Conservation (phyloP, 2,329 filamentous ascomycete genomes). For the Stylonectria norvegica region DNA sequence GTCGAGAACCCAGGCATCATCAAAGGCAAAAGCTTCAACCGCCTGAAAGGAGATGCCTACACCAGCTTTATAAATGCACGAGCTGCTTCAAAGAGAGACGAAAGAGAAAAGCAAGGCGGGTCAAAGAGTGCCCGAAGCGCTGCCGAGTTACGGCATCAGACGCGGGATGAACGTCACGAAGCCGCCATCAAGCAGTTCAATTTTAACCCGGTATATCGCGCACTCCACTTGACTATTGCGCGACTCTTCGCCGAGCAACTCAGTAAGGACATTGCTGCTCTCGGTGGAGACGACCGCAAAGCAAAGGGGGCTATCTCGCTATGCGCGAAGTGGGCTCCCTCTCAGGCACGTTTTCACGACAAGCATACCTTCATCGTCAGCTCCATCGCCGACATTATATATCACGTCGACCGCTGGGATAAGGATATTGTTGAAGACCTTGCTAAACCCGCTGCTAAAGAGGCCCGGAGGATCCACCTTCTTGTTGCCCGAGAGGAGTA, state of each 20-base stretch:
- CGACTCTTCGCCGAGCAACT: slow-evolving; percentile 57
- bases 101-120: slow-evolving; percentile 1
- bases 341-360: slow-evolving; percentile 53
- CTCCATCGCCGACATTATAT: slow-evolving; percentile 54
- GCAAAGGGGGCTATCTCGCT: slow-evolving; percentile 48
- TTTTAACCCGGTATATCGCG: slow-evolving; percentile 45
- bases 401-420: slow-evolving; percentile 33
- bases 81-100: not conserved
- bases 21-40: slow-evolving; percentile 17
- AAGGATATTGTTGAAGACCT: no score
- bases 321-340: slow-evolving; percentile 60
- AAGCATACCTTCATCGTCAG: slow-evolving; percentile 55
- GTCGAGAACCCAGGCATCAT: slow-evolving; percentile 27
- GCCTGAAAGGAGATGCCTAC: not conserved
- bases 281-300: slow-evolving; percentile 38
- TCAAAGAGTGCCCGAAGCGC: slow-evolving; percentile 1
- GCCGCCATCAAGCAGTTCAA: slow-evolving; percentile 40
- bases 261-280: slow-evolving; percentile 40
- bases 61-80: not conserved
- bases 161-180: slow-evolving; percentile 39
- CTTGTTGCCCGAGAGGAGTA: slow-evolving; percentile 52
- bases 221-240: slow-evolving; percentile 50
- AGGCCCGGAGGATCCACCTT: slow-evolving; percentile 49
- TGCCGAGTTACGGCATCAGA: slow-evolving; percentile 26
- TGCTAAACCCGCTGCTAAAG: slow-evolving; percentile 30